Conservation (phyloP, 441 rosid genomes). For the Erysimum pusillum region DNA sequence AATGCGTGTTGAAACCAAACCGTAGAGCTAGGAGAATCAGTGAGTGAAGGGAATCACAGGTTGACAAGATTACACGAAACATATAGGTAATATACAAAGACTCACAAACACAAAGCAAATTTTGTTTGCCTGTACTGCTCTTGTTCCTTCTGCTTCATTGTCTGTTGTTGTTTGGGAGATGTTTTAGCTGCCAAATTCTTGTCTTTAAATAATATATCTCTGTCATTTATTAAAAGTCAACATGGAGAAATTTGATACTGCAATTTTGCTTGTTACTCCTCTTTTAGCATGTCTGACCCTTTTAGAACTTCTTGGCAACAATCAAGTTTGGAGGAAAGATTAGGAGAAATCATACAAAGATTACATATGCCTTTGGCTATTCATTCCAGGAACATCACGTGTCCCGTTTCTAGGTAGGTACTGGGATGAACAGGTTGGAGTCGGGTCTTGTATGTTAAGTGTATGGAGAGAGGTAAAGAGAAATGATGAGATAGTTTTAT, state of each 20-base stretch:
- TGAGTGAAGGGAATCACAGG: conserved; percentile 3
- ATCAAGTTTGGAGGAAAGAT: background rate
- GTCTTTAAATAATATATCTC: background rate
- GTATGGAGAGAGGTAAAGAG: background rate
- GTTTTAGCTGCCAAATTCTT: background rate
- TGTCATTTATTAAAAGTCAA: background rate
- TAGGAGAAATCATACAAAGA: background rate
- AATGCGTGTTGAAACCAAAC: conserved; percentile 46
- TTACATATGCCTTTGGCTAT: background rate
- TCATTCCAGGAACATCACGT: background rate
- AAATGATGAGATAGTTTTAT: background rate
- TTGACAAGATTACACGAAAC: background rate
- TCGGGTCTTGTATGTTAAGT: background rate
- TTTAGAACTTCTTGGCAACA: background rate
- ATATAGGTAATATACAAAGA: conserved; percentile 1
- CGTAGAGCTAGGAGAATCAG: conserved; percentile 30
- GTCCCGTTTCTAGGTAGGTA: background rate
- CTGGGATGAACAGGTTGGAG: background rate
- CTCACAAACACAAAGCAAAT: background rate
- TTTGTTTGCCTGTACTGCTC: background rate
- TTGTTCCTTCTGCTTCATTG: conserved; percentile 3
- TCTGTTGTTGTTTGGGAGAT: conserved; percentile 1
- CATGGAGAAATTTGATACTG: background rate
- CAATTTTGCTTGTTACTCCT: background rate
- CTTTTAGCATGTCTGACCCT: background rate